Base-by-base conservation (phyloP, 805 yeast genomes). In the Candida stauntonica region DNA sequence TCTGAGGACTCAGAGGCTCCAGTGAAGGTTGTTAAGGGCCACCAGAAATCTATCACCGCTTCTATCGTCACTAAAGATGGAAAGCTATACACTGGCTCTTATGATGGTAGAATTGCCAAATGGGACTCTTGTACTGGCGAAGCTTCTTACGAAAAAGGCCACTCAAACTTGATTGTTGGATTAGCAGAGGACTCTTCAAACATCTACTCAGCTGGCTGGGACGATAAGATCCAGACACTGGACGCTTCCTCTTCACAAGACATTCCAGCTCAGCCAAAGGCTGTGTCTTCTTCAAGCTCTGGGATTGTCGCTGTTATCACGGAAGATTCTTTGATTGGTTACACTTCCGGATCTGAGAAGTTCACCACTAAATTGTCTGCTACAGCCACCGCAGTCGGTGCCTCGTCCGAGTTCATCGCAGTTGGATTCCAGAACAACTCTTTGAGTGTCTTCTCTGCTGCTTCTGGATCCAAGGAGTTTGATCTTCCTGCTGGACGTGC, bases 131-230 rank as follows among this genome's bases (percentile, higher is more conserved):
- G 51, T 3, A 39, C 54, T 1, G 64, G 68, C 14, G 58, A 65
- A 7, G 71, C 72, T 1, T 50, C 64, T 9, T 50, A 70, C 9
- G 50, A 54, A 12, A 56, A 60, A 2, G 62, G 64, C 3, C 97
- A 89, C 60, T 55, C 73, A 1, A 87, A 88, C 48, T 72, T 81
- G 45, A 72, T 91, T 31, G 77, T 75, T 24, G 79, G 80, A 3
- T 53, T 77, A 17, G 71, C 49, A 17, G 48, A 46, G 5, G 59
- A 56, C 1, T 21, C 30, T 3, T 52, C 59, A 1, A 37, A 62
- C 6, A 52, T 77, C 15, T 61, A 68, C 36, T 69, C 87, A n/a
- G 67, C 77, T 16, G 94, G 89, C 3, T 93, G 98, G 98, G 99
- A 91, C 61, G 95, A 86, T 55, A 75, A 75, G 12, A 52, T 88